Evolutionary conservation across 768 basidiomycete genomes (phyloP).

Genomic region (Russula compacta): DNA sequence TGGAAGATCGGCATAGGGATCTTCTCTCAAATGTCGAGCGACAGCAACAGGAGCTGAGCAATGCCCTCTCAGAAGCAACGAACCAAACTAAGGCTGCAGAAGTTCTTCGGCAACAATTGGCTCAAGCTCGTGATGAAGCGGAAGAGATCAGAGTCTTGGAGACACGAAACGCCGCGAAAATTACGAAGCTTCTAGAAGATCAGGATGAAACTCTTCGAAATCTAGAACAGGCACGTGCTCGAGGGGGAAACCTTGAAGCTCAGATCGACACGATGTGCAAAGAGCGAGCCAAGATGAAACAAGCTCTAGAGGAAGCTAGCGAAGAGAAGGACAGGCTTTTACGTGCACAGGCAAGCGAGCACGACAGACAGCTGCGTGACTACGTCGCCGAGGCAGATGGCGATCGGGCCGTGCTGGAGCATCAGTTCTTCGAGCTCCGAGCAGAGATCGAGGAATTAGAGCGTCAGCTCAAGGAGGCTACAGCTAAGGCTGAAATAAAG

Average conservation of each 20-base stretch:
- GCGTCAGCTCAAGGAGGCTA: conserved; percentile 54
- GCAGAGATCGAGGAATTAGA: conserved; percentile 52
- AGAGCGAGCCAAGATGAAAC: conserved; percentile 65
- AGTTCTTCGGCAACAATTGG: conserved; percentile 50
- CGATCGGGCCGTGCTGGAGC: conserved; percentile 85
- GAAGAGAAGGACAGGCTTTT: conserved; percentile 74
- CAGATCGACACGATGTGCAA: conserved; percentile 62
- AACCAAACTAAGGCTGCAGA: conserved; percentile 56
- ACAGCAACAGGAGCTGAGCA: conserved; percentile 44
- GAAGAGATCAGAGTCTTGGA: conserved; percentile 64
- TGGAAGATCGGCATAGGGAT: conserved; percentile 57
- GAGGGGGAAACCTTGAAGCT: conserved; percentile 65
- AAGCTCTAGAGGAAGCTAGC: conserved; percentile 57
- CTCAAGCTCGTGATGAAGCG: conserved; percentile 49
- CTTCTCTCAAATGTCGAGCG: conserved; percentile 46
- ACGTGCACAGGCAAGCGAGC: conserved; percentile 59
- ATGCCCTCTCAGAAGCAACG: conserved; percentile 58
- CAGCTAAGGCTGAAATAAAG: conserved; percentile 50
- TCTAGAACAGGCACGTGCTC: conserved; percentile 64
- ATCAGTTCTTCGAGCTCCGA: conserved; percentile 70
- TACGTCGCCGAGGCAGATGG: conserved; percentile 90
- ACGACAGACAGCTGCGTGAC: conserved; percentile 65
- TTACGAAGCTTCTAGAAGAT: conserved; percentile 61
- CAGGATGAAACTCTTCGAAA: conserved; percentile 62
- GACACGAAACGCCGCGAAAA: conserved; percentile 50